Evolutionary conservation across 306 rosid genomes (phyloP).

Genomic region (Casuarina glauca): DNA sequence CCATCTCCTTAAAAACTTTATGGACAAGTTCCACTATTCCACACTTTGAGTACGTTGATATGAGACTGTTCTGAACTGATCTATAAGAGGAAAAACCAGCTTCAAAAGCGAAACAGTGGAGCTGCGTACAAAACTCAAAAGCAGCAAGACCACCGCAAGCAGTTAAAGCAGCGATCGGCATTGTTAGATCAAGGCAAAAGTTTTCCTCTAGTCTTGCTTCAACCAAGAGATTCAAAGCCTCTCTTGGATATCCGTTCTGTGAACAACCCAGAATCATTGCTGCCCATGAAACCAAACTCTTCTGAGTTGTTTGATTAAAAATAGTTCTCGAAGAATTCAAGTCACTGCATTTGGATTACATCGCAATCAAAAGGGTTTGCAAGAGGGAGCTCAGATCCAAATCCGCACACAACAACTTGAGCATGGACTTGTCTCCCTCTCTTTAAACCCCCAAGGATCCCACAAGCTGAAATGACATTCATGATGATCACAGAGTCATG

Average conservation of each 20-base stretch:
- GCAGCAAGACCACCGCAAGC: slow-evolving; percentile 17
- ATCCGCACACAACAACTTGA: slow-evolving; percentile 7
- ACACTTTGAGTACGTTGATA: slow-evolving; percentile 21
- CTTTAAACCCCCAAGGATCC: slow-evolving; percentile 11
- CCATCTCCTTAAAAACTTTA: slow-evolving; percentile 16
- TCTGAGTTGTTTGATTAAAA: slow-evolving; percentile 11
- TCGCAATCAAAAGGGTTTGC: slow-evolving; percentile 15
- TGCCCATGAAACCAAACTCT: slow-evolving; percentile 17
- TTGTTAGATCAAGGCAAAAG: slow-evolving; percentile 11
- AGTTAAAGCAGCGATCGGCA: slow-evolving; percentile 16
- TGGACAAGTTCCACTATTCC: slow-evolving; percentile 12
- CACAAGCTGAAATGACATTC: slow-evolving; percentile 19
- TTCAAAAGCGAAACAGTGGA: slow-evolving; percentile 19
- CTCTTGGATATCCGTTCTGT: slow-evolving; percentile 5
- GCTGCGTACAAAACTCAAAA: slow-evolving; percentile 22
- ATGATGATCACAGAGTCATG: slow-evolving; percentile 4
- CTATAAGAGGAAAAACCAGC: slow-evolving; percentile 6
- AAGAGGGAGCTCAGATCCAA: slow-evolving; percentile 16
- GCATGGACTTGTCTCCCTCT: slow-evolving; percentile 20
- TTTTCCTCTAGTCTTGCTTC: slow-evolving; percentile 11
- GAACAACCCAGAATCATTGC: slow-evolving; percentile 15
- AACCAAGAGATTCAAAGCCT: slow-evolving; percentile 12
- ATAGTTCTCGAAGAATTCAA: slow-evolving; percentile 6
- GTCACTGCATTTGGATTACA: slow-evolving; percentile 12
- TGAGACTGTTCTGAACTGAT: slow-evolving; percentile 12